Conservation (phyloP, 2,329 filamentous ascomycete genomes). For the Alternaria ventricosa region DNA sequence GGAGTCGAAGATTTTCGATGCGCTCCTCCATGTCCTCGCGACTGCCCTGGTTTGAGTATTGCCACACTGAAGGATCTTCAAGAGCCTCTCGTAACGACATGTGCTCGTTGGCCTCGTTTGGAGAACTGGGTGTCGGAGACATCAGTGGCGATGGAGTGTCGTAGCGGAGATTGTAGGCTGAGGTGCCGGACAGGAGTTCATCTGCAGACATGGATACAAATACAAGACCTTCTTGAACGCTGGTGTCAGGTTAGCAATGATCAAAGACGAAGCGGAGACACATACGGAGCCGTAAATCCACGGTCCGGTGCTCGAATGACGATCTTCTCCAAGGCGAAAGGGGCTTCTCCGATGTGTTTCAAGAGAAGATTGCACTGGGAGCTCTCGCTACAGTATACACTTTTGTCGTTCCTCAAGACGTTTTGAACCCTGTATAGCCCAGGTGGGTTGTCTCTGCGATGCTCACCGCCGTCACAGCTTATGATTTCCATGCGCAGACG, state of each 20-base stretch:
- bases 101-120: conserved; percentile 31
- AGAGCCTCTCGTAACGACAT: conserved; percentile 46
- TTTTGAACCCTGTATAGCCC: conserved; percentile 66
- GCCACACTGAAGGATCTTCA: conserved; percentile 43
- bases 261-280: conserved; percentile 32
- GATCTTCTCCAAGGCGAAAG: conserved; percentile 84
- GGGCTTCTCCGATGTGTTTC: conserved; percentile 77
- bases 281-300: conserved; percentile 87
- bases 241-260: conserved; percentile 52
- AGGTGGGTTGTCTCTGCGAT: conserved; percentile 63
- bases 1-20: conserved; percentile 34
- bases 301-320: conserved; percentile 83
- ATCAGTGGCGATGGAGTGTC: conserved; percentile 27
- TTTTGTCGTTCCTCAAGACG: conserved; percentile 79
- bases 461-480: conserved; percentile 83
- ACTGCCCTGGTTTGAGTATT: conserved; percentile 32
- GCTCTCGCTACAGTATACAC: conserved; percentile 90
- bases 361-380: conserved; percentile 86
- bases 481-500: conserved; percentile 84
- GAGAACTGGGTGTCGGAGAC: conserved; percentile 37
- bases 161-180: conserved; percentile 76
- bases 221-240: conserved; percentile 88
- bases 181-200: conserved; percentile 74
- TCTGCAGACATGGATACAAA: conserved; percentile 88
- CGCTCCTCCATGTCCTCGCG: conserved; percentile 36